Percentiles rank a stretch among this genome's conserved stretches.
phyloP scores from a whole-genome alignment of 2,329 filamentous ascomycete genomes.

The Catunica adiposa region DNA sequence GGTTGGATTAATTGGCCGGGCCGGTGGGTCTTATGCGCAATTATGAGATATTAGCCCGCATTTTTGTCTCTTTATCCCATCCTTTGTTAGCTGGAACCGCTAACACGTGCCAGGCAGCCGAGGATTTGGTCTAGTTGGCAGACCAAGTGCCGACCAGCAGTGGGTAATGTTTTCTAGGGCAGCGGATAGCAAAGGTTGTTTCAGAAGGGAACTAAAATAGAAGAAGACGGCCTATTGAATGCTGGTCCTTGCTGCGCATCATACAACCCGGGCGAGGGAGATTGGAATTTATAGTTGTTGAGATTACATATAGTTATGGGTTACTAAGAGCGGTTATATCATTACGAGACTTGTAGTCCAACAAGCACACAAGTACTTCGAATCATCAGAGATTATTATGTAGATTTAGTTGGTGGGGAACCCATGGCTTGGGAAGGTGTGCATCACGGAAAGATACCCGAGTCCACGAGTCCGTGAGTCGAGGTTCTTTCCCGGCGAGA shows the following conservation, averaged over 20 bases:
- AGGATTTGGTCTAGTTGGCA: background rate
- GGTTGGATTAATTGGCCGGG: no score
- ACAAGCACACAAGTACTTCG: no score
- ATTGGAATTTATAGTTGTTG: no score
- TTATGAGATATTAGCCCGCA: background rate
- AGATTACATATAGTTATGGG: no score
- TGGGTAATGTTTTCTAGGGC: no score
- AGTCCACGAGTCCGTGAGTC: background rate
- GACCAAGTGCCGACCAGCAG: background rate
- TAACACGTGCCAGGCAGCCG: background rate
- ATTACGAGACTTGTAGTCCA: no score
- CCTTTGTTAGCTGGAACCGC: background rate
- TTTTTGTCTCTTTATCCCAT: background rate
- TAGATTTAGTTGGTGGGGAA: background rate
- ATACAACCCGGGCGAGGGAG: background rate
- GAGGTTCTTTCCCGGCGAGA: background rate
- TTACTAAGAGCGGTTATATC: no score
- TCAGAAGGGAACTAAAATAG: background rate
- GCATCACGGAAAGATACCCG: background rate
- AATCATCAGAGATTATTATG: background rate
- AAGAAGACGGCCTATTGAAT: background rate
- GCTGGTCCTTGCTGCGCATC: background rate
- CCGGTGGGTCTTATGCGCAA: no score
- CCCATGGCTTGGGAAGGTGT: background rate
- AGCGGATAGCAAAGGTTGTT: background rate